These are phyloP conservation scores for Aspergillus cavernicola DNA, from an alignment of 495 filamentous ascomycete genomes.

Conservation along the genomic window DNA sequence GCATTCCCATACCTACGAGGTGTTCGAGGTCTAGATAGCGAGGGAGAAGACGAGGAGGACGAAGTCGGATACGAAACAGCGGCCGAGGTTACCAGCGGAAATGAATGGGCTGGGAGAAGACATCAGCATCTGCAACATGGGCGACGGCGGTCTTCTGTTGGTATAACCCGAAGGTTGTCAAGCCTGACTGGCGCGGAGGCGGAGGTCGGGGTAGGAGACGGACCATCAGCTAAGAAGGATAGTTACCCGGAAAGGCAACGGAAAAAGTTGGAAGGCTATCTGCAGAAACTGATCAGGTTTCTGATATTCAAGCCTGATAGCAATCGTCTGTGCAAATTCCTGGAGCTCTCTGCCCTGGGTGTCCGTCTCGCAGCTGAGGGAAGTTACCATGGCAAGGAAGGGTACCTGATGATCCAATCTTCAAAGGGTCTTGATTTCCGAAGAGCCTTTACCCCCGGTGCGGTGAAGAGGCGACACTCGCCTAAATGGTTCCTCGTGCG, in stretches of 20 bases:
- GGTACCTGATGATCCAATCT: slow-evolving; percentile 85
- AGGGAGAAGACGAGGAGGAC: slow-evolving; percentile 81
- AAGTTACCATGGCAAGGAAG: slow-evolving; percentile 97
- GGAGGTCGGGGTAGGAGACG: slow-evolving; percentile 40
- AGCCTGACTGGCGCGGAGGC: slow-evolving; percentile 47
- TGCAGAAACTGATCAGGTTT: slow-evolving; percentile 91
- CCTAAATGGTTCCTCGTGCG: slow-evolving; percentile 98
- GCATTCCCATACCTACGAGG: slow-evolving; percentile 90
- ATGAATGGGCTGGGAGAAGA: slow-evolving; percentile 49
- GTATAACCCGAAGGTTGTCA: slow-evolving; percentile 52
- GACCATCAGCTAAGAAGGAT: slow-evolving; percentile 41
- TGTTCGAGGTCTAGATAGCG: slow-evolving; percentile 71
- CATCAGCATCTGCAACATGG: slow-evolving; percentile 30
- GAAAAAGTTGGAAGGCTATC: slow-evolving; percentile 81
- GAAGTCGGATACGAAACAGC: slow-evolving; percentile 56
- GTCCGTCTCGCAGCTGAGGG: slow-evolving; percentile 94
- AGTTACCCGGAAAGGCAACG: slow-evolving; percentile 68
- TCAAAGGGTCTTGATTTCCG: slow-evolving; percentile 88
- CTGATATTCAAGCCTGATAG: slow-evolving; percentile 95
- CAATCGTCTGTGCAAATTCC: slow-evolving; percentile 92
- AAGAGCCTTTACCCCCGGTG: slow-evolving; percentile 68
- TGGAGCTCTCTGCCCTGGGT: slow-evolving; percentile 91
- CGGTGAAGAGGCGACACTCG: slow-evolving; percentile 74
- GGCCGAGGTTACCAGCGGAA: slow-evolving; percentile 54
- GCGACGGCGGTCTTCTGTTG: slow-evolving; percentile 56